Evolutionary conservation across 805 yeast species (phyloP).

Genomic region (Candida chilensis): DNA sequence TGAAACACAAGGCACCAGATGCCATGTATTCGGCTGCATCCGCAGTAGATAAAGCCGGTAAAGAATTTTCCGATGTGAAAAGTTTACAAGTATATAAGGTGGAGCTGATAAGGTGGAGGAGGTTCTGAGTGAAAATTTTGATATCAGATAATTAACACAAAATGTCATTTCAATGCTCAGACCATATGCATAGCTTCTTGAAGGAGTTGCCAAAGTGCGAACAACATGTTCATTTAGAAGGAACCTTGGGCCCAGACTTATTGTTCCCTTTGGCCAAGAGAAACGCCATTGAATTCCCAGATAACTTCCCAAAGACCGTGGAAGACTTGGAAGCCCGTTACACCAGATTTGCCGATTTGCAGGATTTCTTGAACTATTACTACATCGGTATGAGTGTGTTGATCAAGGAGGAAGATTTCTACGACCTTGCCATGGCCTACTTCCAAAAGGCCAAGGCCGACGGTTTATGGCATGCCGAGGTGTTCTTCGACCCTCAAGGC

Average conservation of each 20-base stretch:
- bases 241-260: slow-evolving; percentile 71
- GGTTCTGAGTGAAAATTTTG: too few species aligned
- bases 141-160: too few species aligned
- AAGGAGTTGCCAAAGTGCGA: slow-evolving; percentile 78
- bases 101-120: too few species aligned
- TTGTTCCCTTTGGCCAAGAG: slow-evolving; percentile 61
- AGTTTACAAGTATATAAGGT: too few species aligned
- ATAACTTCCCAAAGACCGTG: slow-evolving; percentile 47
- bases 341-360: slow-evolving; percentile 53
- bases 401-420: slow-evolving; percentile 61
- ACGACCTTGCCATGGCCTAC: slow-evolving; percentile 69
- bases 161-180: too few species aligned
- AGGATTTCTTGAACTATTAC: slow-evolving; percentile 72
- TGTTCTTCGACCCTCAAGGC: slow-evolving; percentile 81
- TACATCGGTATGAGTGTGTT: slow-evolving; percentile 79
- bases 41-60: too few species aligned
- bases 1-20: too few species aligned
- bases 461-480: slow-evolving; percentile 64
- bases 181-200: slow-evolving; percentile 40
- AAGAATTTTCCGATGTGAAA: too few species aligned
- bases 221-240: slow-evolving; percentile 80
- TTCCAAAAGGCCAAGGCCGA: slow-evolving; percentile 49
- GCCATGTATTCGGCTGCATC: too few species aligned
- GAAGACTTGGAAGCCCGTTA: slow-evolving; percentile 54
- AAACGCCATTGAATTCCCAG: slow-evolving; percentile 54